A percentile compares a stretch with the other conserved stretches of the same genome.
Conservation (phyloP, 768 basidiomycete species). For the Rickenella mellea region DNA sequence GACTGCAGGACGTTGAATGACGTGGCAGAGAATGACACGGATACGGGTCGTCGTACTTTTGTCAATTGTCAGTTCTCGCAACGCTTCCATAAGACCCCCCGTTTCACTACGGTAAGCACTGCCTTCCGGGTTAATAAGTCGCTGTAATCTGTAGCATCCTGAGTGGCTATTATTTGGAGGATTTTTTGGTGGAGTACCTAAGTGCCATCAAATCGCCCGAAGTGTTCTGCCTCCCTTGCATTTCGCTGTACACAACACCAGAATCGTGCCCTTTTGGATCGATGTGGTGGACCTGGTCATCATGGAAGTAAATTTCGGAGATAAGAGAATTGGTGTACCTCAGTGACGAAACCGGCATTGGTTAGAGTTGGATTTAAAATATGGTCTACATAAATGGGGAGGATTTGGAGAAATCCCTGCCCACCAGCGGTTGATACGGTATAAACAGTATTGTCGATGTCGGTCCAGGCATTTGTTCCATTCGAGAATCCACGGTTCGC, state of each 20-base stretch:
- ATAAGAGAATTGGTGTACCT: slow-evolving; percentile 20
- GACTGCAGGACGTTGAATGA: slow-evolving; percentile 38
- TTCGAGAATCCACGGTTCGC: slow-evolving; percentile 91
- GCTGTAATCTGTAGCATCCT: slow-evolving; percentile 49
- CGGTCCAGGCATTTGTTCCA: slow-evolving; percentile 96
- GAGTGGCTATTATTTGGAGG: slow-evolving; percentile 5
- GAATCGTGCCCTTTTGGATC: slow-evolving; percentile 85
- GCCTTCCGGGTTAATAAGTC: slow-evolving; percentile 65
- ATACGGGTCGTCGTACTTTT: slow-evolving; percentile 50
- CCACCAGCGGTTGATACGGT: slow-evolving; percentile 93
- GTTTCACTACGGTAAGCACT: slow-evolving; percentile 96
- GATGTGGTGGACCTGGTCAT: slow-evolving; percentile 79
- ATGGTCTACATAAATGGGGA: slow-evolving; percentile 91
- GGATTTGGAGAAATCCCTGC: slow-evolving; percentile 78
- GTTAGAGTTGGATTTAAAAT: slow-evolving; percentile 94
- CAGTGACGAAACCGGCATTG: slow-evolving; percentile 68
- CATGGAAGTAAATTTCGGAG: slow-evolving; percentile 2
- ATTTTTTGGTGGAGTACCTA: slow-evolving; percentile 41
- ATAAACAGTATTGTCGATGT: slow-evolving; percentile 90
- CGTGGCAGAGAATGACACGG: slow-evolving; percentile 1
- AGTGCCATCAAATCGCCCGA: slow-evolving; percentile 86
- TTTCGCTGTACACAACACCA: slow-evolving; percentile 94
- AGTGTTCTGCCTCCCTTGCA: slow-evolving; percentile 94
- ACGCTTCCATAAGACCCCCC: slow-evolving; percentile 88
- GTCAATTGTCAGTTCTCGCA: slow-evolving; percentile 76